Base-by-base conservation (phyloP, 768 basidiomycete genomes). In the Collybiopsis luxurians region DNA sequence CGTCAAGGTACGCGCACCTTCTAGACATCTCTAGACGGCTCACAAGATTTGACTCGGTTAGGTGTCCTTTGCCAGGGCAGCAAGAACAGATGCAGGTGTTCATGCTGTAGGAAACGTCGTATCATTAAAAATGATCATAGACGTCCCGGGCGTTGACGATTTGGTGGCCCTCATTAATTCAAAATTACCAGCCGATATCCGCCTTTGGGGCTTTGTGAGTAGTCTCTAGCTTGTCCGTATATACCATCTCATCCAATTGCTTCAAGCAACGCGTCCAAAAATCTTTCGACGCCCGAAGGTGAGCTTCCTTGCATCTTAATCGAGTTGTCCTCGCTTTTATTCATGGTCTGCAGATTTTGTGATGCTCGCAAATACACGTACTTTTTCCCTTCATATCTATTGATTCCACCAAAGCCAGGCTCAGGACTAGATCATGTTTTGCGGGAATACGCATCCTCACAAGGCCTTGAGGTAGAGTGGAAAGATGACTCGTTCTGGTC, bases 351-450 rank as follows among this genome's bases (percentile, higher is more conserved):
- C 71, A 95, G 92, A 58, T 78, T 85, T 2, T 98, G 95, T 73
- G 95, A 98, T 68, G 96, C 95, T 59, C 84, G 96, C 58, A 93
- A 95, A 69, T 99, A 99, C 73, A 97, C 95, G 15, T 99, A 99
- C 72, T 92, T 92, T 73, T 89, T 99, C 62, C 97, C 97, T 0
- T 86, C 92, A 1, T 97, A 98, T 71, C 79, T 95, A 39, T 80
- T 99, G 52, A 81, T 98, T 26, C 94, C 96, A 1, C 95, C 97
- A 0, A 89, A 86, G 67, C 91, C 92, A 4, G 81, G 76, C 21
- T 86, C 88, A 40, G 79, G 81, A 12, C 77, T 93, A 43, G 71
- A 79, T 61, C 75, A 76, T 42, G 69, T 69, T 13, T 74, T 83
- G 59, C 68, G 67, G 48, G 64, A 73, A 36, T 67, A 76, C 43